These are phyloP conservation scores for Penicillium ochrochloron DNA, from an alignment of 495 filamentous ascomycete genomes.

Conservation along the genomic window DNA sequence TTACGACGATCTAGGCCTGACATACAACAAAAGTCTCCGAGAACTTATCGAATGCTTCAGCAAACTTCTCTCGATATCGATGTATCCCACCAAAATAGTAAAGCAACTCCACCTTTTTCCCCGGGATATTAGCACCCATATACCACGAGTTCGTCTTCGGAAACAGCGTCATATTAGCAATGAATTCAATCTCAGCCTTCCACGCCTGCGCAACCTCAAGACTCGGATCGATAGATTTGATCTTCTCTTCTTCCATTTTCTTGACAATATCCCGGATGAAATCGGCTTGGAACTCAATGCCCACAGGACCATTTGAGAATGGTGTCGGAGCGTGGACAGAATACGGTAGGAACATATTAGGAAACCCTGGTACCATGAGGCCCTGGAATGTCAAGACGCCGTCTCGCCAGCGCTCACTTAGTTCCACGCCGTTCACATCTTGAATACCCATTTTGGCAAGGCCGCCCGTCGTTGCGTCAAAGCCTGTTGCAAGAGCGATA, in stretches of 20 bases:
- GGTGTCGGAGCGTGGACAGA: constrained; percentile 54
- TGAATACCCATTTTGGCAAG: constrained; percentile 52
- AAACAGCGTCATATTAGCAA: constrained; percentile 51
- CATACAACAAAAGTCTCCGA: background rate
- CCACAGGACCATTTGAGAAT: constrained; percentile 55
- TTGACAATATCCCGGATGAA: constrained; percentile 53
- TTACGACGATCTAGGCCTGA: background rate
- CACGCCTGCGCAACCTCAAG: constrained; percentile 51
- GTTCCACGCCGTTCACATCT: constrained; percentile 40
- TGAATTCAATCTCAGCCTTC: constrained; percentile 41
- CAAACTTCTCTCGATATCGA: constrained; percentile 22
- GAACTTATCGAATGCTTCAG: constrained; percentile 1
- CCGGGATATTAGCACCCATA: constrained; percentile 50
- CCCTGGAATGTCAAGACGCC: constrained; percentile 55
- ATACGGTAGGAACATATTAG: constrained; percentile 59
- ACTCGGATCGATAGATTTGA: constrained; percentile 47
- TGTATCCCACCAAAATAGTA: constrained; percentile 39
- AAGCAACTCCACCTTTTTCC: constrained; percentile 49
- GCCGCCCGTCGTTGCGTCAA: constrained; percentile 55
- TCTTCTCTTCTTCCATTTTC: constrained; percentile 45
- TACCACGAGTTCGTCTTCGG: constrained; percentile 41
- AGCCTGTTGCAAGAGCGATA: constrained; percentile 60
- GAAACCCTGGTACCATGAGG: constrained; percentile 50
- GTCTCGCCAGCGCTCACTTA: constrained; percentile 49
- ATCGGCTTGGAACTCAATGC: constrained; percentile 52